Conservation (phyloP, 179 eudicot genomes). For the Patellifolia procumbens region DNA sequence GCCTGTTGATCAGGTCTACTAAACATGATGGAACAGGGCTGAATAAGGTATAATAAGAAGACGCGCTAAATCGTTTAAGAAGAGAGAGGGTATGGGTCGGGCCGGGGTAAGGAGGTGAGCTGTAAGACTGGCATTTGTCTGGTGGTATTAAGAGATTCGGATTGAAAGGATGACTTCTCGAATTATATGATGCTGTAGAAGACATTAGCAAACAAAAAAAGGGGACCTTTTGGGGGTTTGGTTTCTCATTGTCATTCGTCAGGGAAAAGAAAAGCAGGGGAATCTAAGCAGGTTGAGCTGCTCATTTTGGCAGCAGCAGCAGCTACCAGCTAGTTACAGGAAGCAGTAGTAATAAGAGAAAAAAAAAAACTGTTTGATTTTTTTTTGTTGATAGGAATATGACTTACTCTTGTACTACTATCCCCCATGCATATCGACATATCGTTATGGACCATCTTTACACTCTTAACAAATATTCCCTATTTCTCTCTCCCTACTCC, state of each 20-base stretch:
- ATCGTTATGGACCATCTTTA: slow-evolving; percentile 6
- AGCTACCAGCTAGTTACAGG: too few species aligned
- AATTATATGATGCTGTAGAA: neutral
- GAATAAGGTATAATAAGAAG: too few species aligned
- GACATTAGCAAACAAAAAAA: neutral
- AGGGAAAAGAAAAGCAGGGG: neutral
- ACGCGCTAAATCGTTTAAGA: too few species aligned
- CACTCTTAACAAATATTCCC: neutral
- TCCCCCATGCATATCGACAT: too few species aligned
- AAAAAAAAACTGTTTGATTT: neutral
- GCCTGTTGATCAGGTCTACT: too few species aligned
- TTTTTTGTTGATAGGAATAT: slow-evolving; percentile 1
- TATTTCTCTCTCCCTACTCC: neutral
- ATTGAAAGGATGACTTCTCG: neutral
- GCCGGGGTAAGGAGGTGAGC: neutral
- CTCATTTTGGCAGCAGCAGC: neutral
- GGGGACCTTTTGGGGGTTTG: neutral
- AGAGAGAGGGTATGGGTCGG: neutral
- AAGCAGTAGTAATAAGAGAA: neutral
- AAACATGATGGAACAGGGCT: too few species aligned
- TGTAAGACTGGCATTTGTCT: slow-evolving; percentile 9
- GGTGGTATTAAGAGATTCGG: slow-evolving; percentile 4
- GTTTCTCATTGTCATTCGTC: slow-evolving; percentile 12
- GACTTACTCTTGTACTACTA: slow-evolving; percentile 2
- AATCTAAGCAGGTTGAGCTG: slow-evolving; percentile 15